phyloP scores from a whole-genome alignment of 2,329 filamentous ascomycete genomes.

The Lasiodiplodia sp. region DNA sequence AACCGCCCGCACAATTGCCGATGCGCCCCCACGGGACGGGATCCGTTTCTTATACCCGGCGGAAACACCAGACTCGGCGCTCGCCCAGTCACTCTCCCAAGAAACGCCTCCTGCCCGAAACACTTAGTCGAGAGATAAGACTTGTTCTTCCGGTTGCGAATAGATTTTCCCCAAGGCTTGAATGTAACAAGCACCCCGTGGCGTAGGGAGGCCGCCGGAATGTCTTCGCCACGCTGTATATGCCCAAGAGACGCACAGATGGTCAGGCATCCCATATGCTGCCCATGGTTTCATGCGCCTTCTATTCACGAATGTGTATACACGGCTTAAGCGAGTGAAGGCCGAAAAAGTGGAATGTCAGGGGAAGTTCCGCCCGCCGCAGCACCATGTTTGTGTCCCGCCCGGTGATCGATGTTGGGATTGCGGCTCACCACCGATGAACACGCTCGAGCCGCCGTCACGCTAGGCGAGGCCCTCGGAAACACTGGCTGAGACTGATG shows the following conservation, averaged over 20 bases:
- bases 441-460: neutral
- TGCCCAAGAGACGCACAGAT: neutral
- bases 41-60: neutral
- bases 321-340: neutral
- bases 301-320: neutral
- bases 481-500: neutral
- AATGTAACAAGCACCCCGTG: neutral
- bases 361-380: neutral
- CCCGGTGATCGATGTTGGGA: neutral
- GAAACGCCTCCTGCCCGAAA: no score
- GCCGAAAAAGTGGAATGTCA: neutral
- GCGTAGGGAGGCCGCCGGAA: neutral
- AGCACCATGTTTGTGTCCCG: neutral
- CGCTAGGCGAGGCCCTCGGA: neutral
- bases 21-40: neutral
- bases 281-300: neutral
- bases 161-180: neutral
- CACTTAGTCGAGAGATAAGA: no score
- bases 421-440: neutral
- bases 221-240: neutral
- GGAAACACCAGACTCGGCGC: neutral
- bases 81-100: neutral
- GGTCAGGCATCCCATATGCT: neutral
- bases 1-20: constrained; percentile 8
- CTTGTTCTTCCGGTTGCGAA: neutral